Evolutionary conservation across 2,329 filamentous ascomycete genomes (phyloP), one percentile per base, ranked within the genome.

Genomic region (Endoconidiophora laricicola): DNA sequence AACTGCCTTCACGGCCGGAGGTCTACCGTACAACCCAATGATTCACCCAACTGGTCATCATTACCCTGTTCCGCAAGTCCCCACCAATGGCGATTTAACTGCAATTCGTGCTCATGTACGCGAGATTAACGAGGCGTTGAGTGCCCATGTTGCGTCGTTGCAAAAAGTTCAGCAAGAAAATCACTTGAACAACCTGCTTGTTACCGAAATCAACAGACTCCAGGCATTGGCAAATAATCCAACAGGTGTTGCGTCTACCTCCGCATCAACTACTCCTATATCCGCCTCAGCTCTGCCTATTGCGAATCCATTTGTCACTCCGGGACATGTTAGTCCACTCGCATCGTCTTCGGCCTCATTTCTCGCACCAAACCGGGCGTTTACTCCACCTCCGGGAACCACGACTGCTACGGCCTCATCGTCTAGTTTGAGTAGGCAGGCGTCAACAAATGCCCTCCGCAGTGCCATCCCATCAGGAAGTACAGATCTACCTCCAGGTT

Each of bases 161-260:
- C 70, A 74, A 44, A 67, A 66, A 40, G 66, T 90, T 16, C 74
- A 79, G 43, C 73, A 80, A 33, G 83, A 91, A 60, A 61, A 88
- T 3, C 72, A 78, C 44, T 66, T 76, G n/a, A 66, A 87, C n/a
- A 73, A 80, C 48, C 65, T 78, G 14, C 68, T 91, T 54, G 74
- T 83, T 54, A 65, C 67, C 18, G 85, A 91, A 60, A 62, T 91
- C 14, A 29, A 14, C 18, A 33, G 49, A 37, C 49, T 52, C 20
- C 44, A 48, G 33, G 45, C 39, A 6, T 18, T 44, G 7, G 29
- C 29, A 29, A 46, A 68, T 74, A 37, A 73, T 80, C 53, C 67
- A 88, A 33, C 73, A 81, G 53, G 67, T 88, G 49, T 78, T 81
- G 22, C 69, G 68, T 54, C 55, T 66, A 38, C 71, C 73, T 50